Conservation (phyloP, 2,329 filamentous ascomycete genomes). For the Meredithiella fracta region DNA sequence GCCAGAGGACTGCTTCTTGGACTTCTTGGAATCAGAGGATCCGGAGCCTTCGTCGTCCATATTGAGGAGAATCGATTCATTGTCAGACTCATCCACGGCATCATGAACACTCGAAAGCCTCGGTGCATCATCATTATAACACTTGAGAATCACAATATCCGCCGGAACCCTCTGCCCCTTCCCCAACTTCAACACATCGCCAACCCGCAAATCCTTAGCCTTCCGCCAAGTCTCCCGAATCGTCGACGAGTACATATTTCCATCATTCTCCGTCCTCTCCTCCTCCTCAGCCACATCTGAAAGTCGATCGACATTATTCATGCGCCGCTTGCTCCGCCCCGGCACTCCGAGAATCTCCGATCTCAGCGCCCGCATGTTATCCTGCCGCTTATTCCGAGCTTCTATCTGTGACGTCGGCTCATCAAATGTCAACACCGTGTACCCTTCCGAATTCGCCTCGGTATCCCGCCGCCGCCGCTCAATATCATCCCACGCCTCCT, state of each 20-base stretch:
- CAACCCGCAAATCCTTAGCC: slow-evolving; percentile 78
- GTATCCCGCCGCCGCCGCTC: slow-evolving; percentile 69
- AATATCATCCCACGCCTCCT: slow-evolving; percentile 91
- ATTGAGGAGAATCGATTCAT: slow-evolving; percentile 20
- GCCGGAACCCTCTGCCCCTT: slow-evolving; percentile 91
- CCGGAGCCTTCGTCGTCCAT: slow-evolving; percentile 17
- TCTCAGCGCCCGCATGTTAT: slow-evolving; percentile 24
- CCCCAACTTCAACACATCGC: slow-evolving; percentile 80
- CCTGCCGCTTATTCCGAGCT: slow-evolving; percentile 17
- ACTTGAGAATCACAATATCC: slow-evolving; percentile 86
- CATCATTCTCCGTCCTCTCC: slow-evolving; percentile 32
- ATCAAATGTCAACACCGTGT: slow-evolving; percentile 59
- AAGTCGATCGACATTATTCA: slow-evolving; percentile 23
- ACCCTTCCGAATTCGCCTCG: slow-evolving; percentile 86
- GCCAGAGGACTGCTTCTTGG: slow-evolving; percentile 6
- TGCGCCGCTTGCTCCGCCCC: slow-evolving; percentile 12
- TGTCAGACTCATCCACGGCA: slow-evolving; percentile 4
- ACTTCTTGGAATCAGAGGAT: slow-evolving; percentile 19
- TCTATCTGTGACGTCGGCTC: slow-evolving; percentile 28
- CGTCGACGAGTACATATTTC: slow-evolving; percentile 29
- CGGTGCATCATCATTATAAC: slow-evolving; percentile 26
- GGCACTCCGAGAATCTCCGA: slow-evolving; percentile 22
- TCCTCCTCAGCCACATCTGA: slow-evolving; percentile 58
- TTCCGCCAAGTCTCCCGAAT: slow-evolving; percentile 58
- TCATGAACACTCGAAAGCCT: slow-evolving; percentile 32